These are phyloP conservation scores for Linnemannia zychae DNA, from an alignment of 192 early-diverging fungal genomes.

Conservation along the genomic window DNA sequence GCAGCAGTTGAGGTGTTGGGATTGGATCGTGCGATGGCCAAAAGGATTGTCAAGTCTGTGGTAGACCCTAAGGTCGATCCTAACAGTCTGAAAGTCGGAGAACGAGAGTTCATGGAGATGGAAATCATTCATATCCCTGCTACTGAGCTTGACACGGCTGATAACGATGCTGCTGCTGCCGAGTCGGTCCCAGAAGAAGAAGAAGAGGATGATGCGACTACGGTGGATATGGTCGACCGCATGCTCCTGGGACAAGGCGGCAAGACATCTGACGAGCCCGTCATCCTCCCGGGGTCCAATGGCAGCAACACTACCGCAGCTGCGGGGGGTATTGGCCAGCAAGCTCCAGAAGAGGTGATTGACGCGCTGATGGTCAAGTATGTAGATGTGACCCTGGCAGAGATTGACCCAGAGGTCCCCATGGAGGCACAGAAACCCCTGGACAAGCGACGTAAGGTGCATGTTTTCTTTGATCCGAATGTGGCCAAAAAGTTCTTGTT, in stretches of 20 bases:
- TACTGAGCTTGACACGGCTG: neutral
- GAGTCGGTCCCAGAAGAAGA: neutral
- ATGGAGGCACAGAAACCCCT: conserved; percentile 15
- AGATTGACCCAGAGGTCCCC: conserved; percentile 12
- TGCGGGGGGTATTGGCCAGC: neutral
- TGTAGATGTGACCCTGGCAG: conserved; percentile 27
- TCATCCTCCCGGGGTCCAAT: neutral
- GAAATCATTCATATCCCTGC: conserved; percentile 26
- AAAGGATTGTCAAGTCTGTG: conserved; percentile 31
- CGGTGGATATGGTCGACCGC: conserved; percentile 35
- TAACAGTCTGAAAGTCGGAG: neutral
- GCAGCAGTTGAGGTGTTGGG: conserved; percentile 28
- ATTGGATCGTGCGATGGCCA: conserved; percentile 26
- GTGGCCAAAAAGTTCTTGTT: conserved; percentile 19
- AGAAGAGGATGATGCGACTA: conserved; percentile 11
- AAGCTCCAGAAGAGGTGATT: neutral
- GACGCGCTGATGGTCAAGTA: conserved; percentile 5
- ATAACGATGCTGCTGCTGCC: neutral
- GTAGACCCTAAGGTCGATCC: conserved; percentile 14
- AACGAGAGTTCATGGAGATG: conserved; percentile 29
- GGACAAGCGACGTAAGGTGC: conserved; percentile 26
- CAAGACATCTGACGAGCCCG: neutral
- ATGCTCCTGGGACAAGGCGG: conserved; percentile 13
- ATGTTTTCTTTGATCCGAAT: conserved; percentile 28
- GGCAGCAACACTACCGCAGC: neutral